A percentile compares a stretch with the other conserved stretches of the same genome.
phyloP scores from a whole-genome alignment of 129 eudicot genomes.

The Tagetes erecta region DNA sequence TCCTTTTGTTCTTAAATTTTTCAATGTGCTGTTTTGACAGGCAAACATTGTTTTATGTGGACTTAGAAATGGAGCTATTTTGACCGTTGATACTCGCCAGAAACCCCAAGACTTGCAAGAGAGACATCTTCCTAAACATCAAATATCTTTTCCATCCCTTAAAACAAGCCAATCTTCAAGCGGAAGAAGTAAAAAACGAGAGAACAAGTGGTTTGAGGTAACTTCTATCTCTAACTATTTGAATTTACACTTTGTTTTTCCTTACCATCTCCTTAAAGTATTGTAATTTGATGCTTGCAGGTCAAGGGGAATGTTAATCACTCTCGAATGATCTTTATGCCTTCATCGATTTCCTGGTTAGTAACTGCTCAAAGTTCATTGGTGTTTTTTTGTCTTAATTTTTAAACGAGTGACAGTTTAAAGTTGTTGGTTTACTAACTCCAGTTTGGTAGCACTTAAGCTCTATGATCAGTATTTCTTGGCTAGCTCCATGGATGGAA shows the following conservation, averaged over 20 bases:
- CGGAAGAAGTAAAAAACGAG: constrained; percentile 34
- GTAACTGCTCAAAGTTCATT: constrained; percentile 23
- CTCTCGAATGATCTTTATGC: constrained; percentile 53
- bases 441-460: constrained; percentile 75
- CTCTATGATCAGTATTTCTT: constrained; percentile 74
- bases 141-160: constrained; percentile 37
- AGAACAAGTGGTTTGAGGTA: constrained; percentile 57
- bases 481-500: constrained; percentile 99
- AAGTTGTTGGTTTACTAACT: constrained; percentile 29
- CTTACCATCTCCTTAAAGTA: not conserved
- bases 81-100: constrained; percentile 73
- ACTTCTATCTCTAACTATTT: not conserved
- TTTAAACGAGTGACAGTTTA: not conserved
- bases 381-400: not conserved
- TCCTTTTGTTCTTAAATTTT: not conserved
- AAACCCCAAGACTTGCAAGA: constrained; percentile 45
- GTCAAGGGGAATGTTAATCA: constrained; percentile 42
- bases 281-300: constrained; percentile 47
- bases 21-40: constrained; percentile 37
- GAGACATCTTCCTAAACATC: constrained; percentile 45
- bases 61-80: constrained; percentile 79
- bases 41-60: constrained; percentile 70
- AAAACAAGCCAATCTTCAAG: constrained; percentile 29
- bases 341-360: constrained; percentile 86
- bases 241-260: not conserved